Evolutionary conservation across 2,329 filamentous ascomycete species (phyloP).

Genomic region (Raffaelea ambrosiae): DNA sequence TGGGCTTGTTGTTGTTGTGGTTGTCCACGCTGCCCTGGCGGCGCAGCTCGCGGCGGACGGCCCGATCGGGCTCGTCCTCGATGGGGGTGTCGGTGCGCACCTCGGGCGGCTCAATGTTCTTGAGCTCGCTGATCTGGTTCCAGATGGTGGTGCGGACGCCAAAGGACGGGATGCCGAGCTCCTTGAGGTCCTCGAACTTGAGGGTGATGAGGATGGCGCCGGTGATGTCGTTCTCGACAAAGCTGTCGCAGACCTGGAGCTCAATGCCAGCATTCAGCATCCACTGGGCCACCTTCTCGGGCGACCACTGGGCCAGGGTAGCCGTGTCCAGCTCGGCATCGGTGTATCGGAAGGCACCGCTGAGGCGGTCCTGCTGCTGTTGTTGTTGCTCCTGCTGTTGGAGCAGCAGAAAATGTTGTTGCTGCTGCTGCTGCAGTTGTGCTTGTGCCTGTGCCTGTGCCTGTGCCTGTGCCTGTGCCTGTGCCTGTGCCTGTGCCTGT

Average conservation of each 20-base stretch:
- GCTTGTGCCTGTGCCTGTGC: neutral
- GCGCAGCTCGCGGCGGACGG: constrained; percentile 35
- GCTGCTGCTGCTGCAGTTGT: neutral
- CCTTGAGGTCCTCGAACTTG: constrained; percentile 79
- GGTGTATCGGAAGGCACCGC: constrained; percentile 49
- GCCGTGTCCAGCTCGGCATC: constrained; percentile 48
- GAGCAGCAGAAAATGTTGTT: no score
- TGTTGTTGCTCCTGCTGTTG: constrained; percentile 21
- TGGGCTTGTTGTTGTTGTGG: constrained; percentile 21
- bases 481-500: neutral
- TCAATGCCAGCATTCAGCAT: constrained; percentile 82
- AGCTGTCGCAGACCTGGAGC: constrained; percentile 66
- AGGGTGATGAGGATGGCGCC: constrained; percentile 82
- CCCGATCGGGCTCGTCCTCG: constrained; percentile 47
- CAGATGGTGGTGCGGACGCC: constrained; percentile 72
- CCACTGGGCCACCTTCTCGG: constrained; percentile 73
- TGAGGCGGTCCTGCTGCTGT: constrained; percentile 19
- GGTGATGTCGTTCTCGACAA: constrained; percentile 86
- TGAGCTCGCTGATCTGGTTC: constrained; percentile 67
- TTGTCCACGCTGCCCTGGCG: constrained; percentile 13
- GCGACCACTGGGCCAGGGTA: constrained; percentile 59
- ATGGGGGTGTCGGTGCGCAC: constrained; percentile 51
- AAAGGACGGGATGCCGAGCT: constrained; percentile 73
- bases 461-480: neutral
- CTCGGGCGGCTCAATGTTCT: constrained; percentile 43